Evolutionary conservation across 2,329 filamentous ascomycete species (phyloP), one percentile per base, ranked within the genome.

Genomic region (Uncinocarpus reesii): DNA sequence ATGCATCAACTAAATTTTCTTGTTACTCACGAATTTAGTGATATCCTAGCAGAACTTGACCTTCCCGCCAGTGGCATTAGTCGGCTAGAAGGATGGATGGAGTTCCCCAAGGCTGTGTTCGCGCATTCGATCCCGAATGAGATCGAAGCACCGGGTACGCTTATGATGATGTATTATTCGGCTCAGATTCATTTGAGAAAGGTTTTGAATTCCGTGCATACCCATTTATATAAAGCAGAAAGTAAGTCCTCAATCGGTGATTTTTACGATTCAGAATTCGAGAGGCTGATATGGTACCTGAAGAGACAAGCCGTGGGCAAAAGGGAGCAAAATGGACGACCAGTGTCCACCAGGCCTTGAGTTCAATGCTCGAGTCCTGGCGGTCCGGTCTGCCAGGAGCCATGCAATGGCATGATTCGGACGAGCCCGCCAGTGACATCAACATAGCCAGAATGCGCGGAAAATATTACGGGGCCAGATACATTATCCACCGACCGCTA

Each of bases 391-490:
- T 80, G 4, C 74, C 74, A 0, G 54, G 63, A 1, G 52, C 59
- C 2, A 59, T 90, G 76, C 65, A 67, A 48, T 86, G 83, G 72
- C 62, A 75, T 2, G 83, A 87, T 51, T 65, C 73, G 1, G 86
- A 94, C 47, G 73, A 74, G 3, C 86, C 87, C 1, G 78, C 88
- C 0, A 64, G 61, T 0, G 81, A 95, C 42, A 88, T 96, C 51
- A 79, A 95, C 13, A 74, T 79, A 10, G 90, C 90, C 26, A 79
- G 92, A 18, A 73, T 96, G 52, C 81, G 90, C 35, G 92, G 86
- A 11, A 96, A 98, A 64, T 96, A 92, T 65, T 96, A 90, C 73
- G 92, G 92, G 16, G 89, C 87, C 0, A 79, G 84, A 55, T 88
- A 93, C 53, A 89, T 96, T 60, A 89, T 90, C 21, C 84, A 92